Percentiles rank a stretch among this genome's conserved stretches.
Evolutionary conservation across 176 grass and related monocot species (phyloP).

Genomic region (Bolboschoenus planiculmis): DNA sequence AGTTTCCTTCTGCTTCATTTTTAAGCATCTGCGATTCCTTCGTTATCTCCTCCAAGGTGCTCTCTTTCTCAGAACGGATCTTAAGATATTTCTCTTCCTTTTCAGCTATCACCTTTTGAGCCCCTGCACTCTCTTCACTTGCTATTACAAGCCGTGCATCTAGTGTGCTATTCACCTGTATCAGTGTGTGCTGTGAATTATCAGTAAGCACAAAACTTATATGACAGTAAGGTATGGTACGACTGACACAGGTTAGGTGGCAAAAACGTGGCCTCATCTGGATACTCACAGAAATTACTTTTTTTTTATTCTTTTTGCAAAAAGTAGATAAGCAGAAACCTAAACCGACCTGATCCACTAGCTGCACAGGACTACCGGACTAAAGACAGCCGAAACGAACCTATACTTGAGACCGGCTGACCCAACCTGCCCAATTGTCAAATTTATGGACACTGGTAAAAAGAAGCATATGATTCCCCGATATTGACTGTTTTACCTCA

Average conservation of each 20-base stretch:
- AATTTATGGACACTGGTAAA: not conserved
- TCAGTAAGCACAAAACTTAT: not conserved
- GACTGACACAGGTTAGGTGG: not conserved
- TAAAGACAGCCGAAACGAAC: not conserved
- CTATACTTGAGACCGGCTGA: not conserved
- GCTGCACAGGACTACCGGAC: not conserved
- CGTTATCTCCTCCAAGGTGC: constrained; percentile 31
- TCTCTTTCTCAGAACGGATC: constrained; percentile 31
- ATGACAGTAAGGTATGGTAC: not conserved
- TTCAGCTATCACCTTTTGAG: constrained; percentile 34
- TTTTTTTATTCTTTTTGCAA: not conserved
- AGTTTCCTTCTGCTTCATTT: constrained; percentile 39
- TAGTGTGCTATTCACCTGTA: constrained; percentile 37
- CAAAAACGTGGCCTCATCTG: not conserved
- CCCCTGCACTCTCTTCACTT: constrained; percentile 35
- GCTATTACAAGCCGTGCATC: constrained; percentile 30
- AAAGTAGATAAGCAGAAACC: not conserved
- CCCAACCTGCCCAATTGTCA: not conserved
- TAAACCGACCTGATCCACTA: not conserved
- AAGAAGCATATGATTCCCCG: not conserved
- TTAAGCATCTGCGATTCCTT: constrained; percentile 42
- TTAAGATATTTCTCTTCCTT: constrained; percentile 22
- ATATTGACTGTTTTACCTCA: constrained; percentile 31
- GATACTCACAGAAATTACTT: not conserved
- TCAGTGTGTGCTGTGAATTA: not conserved